phyloP scores from a whole-genome alignment of 495 filamentous ascomycete species.

The Penicillium tannophilum region DNA sequence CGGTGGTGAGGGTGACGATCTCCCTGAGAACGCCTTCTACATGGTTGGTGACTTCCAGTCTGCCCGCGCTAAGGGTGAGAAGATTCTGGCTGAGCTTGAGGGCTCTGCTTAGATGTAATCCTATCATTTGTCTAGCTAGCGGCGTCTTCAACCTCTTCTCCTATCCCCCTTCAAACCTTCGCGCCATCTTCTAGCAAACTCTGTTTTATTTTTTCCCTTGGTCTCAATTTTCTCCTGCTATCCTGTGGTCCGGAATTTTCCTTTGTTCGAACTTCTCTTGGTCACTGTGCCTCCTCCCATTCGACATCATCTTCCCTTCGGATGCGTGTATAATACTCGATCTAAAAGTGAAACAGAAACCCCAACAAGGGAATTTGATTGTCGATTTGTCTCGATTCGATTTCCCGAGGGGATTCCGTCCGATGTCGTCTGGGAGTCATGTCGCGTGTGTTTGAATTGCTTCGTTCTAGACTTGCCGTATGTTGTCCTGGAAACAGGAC shows the following conservation, averaged over 20 bases:
- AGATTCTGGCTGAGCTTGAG: slow-evolving; percentile 97
- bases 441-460: neutral
- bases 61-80: slow-evolving; percentile 95
- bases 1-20: slow-evolving; percentile 89
- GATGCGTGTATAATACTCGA: slow-evolving; percentile 52
- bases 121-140: slow-evolving; percentile 41
- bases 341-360: slow-evolving; percentile 37
- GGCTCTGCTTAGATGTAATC: slow-evolving; percentile 61
- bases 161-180: slow-evolving; percentile 21
- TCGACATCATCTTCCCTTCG: slow-evolving; percentile 34
- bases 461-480: slow-evolving; percentile 4
- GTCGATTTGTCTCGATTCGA: slow-evolving; percentile 13
- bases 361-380: slow-evolving; percentile 36
- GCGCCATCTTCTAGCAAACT: slow-evolving; percentile 19
- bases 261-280: slow-evolving; percentile 40
- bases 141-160: slow-evolving; percentile 17
- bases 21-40: slow-evolving; percentile 95
- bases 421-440: slow-evolving; percentile 10
- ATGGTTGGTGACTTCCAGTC: slow-evolving; percentile 97
- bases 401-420: slow-evolving; percentile 7
- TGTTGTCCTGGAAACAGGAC: slow-evolving; percentile 7
- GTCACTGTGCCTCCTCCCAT: slow-evolving; percentile 24
- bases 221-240: slow-evolving; percentile 18
- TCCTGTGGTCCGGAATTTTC: slow-evolving; percentile 34
- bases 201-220: slow-evolving; percentile 26